Evolutionary conservation across 1,284 basidiomycete genomes (phyloP).

Genomic region (Phaffia rhodozyma): DNA sequence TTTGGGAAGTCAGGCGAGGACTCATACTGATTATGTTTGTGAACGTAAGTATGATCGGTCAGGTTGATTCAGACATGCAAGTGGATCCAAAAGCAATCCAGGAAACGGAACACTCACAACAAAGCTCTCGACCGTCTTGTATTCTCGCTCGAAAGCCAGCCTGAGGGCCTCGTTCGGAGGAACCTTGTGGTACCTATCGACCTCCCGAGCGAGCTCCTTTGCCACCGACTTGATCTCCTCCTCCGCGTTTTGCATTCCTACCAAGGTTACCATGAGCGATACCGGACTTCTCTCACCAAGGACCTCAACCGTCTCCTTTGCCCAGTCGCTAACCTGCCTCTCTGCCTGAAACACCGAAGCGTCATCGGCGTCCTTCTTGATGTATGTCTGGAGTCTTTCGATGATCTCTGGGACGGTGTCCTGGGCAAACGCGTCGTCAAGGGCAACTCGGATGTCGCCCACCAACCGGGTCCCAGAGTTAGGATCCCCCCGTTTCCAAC

Average conservation of each 20-base stretch:
- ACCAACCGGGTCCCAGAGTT: slow-evolving; percentile 48
- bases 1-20: slow-evolving; percentile 57
- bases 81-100: not conserved
- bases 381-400: slow-evolving; percentile 40
- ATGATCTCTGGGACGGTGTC: slow-evolving; percentile 59
- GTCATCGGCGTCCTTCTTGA: slow-evolving; percentile 32
- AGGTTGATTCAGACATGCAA: slow-evolving; percentile 26
- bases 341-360: slow-evolving; percentile 33
- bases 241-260: slow-evolving; percentile 59
- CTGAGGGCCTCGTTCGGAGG: slow-evolving; percentile 5
- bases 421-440: slow-evolving; percentile 67
- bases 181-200: not conserved
- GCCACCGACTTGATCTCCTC: slow-evolving; percentile 44
- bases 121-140: slow-evolving; percentile 16
- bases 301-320: slow-evolving; percentile 49
- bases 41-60: slow-evolving; percentile 25
- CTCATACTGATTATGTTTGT: slow-evolving; percentile 43
- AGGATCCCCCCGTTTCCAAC: slow-evolving; percentile 38
- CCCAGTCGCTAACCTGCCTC: slow-evolving; percentile 55
- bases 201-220: slow-evolving; percentile 46
- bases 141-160: slow-evolving; percentile 8
- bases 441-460: slow-evolving; percentile 54
- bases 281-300: slow-evolving; percentile 71
- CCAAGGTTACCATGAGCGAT: slow-evolving; percentile 71
- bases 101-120: not conserved